Percentiles rank a stretch among this genome's conserved stretches.
These are phyloP conservation scores for Penicillium fimorum DNA, from an alignment of 495 filamentous ascomycete genomes.

Conservation along the genomic window DNA sequence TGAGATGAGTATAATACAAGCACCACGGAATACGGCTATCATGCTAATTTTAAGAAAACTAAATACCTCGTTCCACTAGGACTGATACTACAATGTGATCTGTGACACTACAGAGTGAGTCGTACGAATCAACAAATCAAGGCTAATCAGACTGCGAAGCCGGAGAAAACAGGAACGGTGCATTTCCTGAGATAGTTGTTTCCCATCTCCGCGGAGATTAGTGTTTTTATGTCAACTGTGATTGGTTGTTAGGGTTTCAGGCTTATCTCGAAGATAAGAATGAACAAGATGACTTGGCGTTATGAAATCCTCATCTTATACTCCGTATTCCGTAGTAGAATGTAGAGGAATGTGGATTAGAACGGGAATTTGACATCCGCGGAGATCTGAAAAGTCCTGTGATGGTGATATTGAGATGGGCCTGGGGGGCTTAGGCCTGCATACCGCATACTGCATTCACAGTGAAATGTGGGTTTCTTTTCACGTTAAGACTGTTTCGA, in stretches of 20 bases:
- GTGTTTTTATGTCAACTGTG: not conserved
- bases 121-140: not conserved
- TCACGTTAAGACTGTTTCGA: not conserved
- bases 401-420: not conserved
- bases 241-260: constrained; percentile 7
- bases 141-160: not conserved
- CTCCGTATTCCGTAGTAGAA: not conserved
- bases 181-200: constrained; percentile 3
- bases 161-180: constrained; percentile 15
- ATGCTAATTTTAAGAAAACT: constrained; percentile 16
- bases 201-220: constrained; percentile 20
- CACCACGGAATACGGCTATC: constrained; percentile 7
- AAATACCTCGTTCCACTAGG: not conserved
- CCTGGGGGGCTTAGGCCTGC: not conserved
- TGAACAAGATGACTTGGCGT: not conserved
- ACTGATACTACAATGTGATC: not conserved
- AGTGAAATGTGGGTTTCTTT: not conserved
- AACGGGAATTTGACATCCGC: not conserved
- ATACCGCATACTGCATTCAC: not conserved
- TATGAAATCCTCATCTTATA: not conserved
- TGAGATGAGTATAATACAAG: not conserved
- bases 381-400: constrained; percentile 3
- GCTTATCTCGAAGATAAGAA: constrained; percentile 12
- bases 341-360: not conserved
- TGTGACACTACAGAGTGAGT: not conserved